phyloP scores from a whole-genome alignment of 176 grass and related monocot genomes.

The Juncus inflexus region DNA sequence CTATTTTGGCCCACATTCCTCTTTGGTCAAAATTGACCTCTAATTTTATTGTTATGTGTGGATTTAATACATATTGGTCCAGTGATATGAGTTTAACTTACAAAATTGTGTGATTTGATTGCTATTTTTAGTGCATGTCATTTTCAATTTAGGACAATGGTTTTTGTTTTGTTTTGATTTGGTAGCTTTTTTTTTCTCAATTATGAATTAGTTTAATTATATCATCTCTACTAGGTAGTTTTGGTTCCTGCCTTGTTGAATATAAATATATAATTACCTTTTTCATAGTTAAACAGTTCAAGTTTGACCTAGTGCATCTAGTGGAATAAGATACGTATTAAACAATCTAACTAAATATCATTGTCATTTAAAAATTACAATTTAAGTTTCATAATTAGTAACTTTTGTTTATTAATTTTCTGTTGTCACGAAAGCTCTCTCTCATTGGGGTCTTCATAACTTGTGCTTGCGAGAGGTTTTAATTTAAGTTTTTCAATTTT shows the following conservation, averaged over 20 bases:
- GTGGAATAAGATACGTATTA: no score
- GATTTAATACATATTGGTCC: not conserved
- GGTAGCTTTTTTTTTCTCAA: not conserved
- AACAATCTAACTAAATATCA: no score
- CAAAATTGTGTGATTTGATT: slow-evolving; percentile 4
- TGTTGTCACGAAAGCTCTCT: no score
- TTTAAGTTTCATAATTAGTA: no score
- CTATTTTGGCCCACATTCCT: slow-evolving; percentile 8
- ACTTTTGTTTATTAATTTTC: no score
- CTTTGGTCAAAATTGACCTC: slow-evolving; percentile 16
- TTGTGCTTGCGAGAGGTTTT: no score
- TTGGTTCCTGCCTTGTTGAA: not conserved
- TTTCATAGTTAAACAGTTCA: slow-evolving; percentile 1
- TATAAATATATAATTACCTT: not conserved
- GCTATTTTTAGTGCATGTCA: slow-evolving; percentile 14
- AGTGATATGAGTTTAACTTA: not conserved
- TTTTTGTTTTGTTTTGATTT: not conserved
- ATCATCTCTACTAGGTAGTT: slow-evolving; percentile 1
- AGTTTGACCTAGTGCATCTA: slow-evolving; percentile 13
- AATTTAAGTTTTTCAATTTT: no score
- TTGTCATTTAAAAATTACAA: no score
- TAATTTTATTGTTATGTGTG: slow-evolving; percentile 11
- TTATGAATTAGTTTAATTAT: slow-evolving; percentile 9
- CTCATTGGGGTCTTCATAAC: no score
- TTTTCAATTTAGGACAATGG: slow-evolving; percentile 13